Conservation (phyloP, 1,284 basidiomycete genomes). For the Cryptococcus sp. region DNA sequence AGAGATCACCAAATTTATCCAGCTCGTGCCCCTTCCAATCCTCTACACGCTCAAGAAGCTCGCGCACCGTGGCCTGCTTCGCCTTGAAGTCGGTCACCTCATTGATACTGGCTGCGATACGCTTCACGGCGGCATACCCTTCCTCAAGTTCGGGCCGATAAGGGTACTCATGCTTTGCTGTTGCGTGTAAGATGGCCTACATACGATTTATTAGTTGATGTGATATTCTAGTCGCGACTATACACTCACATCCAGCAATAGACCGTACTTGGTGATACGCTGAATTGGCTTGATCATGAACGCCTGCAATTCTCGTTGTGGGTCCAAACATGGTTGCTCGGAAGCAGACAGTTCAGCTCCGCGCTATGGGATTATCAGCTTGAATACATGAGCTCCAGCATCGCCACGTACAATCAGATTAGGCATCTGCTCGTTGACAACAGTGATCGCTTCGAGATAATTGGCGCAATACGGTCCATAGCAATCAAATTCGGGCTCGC, state of each 20-base stretch:
- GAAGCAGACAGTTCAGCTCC: conserved; percentile 38
- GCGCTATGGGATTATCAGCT: conserved; percentile 24
- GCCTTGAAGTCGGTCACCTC: conserved; percentile 85
- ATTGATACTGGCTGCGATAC: conserved; percentile 94
- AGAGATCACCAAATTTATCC: conserved; percentile 86
- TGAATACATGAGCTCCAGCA: background rate
- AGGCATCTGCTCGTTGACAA: conserved; percentile 81
- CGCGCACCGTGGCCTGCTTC: conserved; percentile 71
- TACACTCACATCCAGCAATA: conserved; percentile 62
- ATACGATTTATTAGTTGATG: background rate
- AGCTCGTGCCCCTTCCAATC: conserved; percentile 99
- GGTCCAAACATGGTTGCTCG: conserved; percentile 45
- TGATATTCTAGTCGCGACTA: background rate
- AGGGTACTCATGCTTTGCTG: conserved; percentile 60
- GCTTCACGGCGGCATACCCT: conserved; percentile 82
- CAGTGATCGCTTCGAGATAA: conserved; percentile 81
- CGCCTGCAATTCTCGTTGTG: conserved; percentile 71
- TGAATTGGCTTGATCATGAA: conserved; percentile 79
- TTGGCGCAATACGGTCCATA: conserved; percentile 99
- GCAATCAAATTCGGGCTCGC: conserved; percentile 87
- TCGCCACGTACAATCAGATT: conserved; percentile 69
- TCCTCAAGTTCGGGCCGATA: conserved; percentile 78
- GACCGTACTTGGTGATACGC: conserved; percentile 74
- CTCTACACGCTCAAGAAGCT: conserved; percentile 85
- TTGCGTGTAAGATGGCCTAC: conserved; percentile 44